These are phyloP conservation scores for Rhodomyrtus psidioides DNA, from an alignment of 441 rosid genomes.

Conservation along the genomic window DNA sequence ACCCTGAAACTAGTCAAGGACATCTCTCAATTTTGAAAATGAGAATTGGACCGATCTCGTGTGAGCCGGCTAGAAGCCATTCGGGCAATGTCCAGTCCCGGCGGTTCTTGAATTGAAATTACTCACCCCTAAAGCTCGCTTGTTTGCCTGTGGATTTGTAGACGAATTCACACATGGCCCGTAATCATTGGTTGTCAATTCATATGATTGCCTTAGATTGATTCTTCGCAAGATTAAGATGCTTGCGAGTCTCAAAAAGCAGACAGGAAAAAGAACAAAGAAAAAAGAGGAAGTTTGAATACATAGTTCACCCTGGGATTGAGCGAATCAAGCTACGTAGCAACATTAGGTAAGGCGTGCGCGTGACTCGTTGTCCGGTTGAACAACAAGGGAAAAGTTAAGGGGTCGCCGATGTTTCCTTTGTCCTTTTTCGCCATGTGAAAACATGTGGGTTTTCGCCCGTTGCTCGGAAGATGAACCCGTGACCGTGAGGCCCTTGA, in stretches of 20 bases:
- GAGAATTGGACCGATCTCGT: rapidly evolving
- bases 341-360: background rate
- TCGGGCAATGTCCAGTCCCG: rapidly evolving
- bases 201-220: background rate
- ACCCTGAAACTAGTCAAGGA: too few species aligned
- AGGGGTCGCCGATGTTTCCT: background rate
- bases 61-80: rapidly evolving
- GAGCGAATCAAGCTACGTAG: background rate
- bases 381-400: background rate
- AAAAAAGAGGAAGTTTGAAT: rapidly evolving
- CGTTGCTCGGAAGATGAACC: background rate
- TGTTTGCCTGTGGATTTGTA: background rate
- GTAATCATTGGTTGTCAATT: rapidly evolving
- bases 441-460: background rate
- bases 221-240: background rate
- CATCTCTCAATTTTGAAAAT: background rate
- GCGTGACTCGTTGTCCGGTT: background rate
- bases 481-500: background rate
- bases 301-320: background rate
- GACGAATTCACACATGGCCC: background rate
- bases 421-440: background rate
- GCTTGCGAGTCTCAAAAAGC: background rate
- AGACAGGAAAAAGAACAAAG: too few species aligned
- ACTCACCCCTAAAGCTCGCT: background rate
- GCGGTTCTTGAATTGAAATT: background rate